Evolutionary conservation across 192 early-diverging fungal genomes (phyloP), one percentile per base, ranked within the genome.

Genomic region (Cladochytrium replicatum): DNA sequence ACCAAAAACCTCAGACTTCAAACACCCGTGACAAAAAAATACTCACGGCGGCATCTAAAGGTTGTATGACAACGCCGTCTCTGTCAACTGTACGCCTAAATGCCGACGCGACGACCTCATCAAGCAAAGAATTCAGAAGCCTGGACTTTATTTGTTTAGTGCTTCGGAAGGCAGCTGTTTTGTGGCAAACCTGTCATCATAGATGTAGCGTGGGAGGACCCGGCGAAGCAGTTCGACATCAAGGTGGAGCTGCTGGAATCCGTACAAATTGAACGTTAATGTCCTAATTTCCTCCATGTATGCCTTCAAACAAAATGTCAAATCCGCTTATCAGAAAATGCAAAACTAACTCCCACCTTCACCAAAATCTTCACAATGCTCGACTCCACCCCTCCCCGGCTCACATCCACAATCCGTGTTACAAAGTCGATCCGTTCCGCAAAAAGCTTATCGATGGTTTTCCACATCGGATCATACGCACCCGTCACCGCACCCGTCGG

Each of bases 391-490:
- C 66, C 77, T 1, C 43, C 32, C 34, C 66, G 37, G 22, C 56
- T 64, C 55, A 80, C 48, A 25, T 84, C 83, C 7, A 82, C 70
- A 24, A 42, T 55, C 22, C 72, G 64, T n/a, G n/a, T n/a, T 61
- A 74, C 83, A 25, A 79, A 79, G 43, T 77, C 81, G 8, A 82
- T 64, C 2, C 72, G 64, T 19, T 85, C 85, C 11, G 74, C 64
- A 55, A 88, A 88, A 15, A 88, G 64, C 26, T 73, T 74, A 49
- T 79, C 78, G 53, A 88, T 85, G 42, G 78, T 71, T 28, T 54
- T 75, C 48, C 83, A 42, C 45, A 78, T 31, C 19, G 67, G 47
- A 54, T 72, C 64, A 59, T 71, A 65, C 61, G 76, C 55, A 32
- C 48, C 29, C 57, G 56, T 43, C 53, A 21, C 24, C 24, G 27